Evolutionary conservation across 495 filamentous ascomycete genomes (phyloP).

Genomic region (Amphirosellinia nigrospora): DNA sequence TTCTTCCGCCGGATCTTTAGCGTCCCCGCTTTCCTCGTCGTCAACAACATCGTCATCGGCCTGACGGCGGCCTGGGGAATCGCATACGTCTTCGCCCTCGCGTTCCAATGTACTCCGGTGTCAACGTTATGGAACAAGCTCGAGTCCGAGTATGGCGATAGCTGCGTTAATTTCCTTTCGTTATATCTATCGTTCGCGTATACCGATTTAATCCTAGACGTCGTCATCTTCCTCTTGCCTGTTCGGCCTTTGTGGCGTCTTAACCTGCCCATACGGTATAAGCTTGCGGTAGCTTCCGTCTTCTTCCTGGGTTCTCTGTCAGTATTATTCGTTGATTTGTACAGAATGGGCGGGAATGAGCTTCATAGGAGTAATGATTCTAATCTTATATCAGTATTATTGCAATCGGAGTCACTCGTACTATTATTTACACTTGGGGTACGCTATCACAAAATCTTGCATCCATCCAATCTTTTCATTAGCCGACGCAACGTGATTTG

Average conservation of each 20-base stretch:
- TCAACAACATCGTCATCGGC: constrained; percentile 43
- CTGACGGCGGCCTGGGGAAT: constrained; percentile 44
- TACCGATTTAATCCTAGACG: constrained; percentile 25
- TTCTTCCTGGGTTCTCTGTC: constrained; percentile 29
- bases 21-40: constrained; percentile 35
- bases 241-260: constrained; percentile 24
- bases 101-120: constrained; percentile 48
- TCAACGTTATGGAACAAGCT: constrained; percentile 25
- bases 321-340: neutral
- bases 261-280: constrained; percentile 21
- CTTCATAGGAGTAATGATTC: neutral
- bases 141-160: constrained; percentile 21
- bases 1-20: constrained; percentile 54
- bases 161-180: constrained; percentile 12
- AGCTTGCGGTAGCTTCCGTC: constrained; percentile 24
- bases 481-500: neutral
- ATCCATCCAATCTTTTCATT: neutral
- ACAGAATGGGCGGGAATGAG: neutral
- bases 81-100: constrained; percentile 46
- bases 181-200: constrained; percentile 22
- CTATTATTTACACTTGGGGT: constrained; percentile 24
- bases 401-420: constrained; percentile 20
- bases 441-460: neutral
- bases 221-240: constrained; percentile 27
- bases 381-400: constrained; percentile 18